Base-by-base conservation (phyloP, 805 yeast species). In the Wickerhamomyces kurtzmanii region DNA sequence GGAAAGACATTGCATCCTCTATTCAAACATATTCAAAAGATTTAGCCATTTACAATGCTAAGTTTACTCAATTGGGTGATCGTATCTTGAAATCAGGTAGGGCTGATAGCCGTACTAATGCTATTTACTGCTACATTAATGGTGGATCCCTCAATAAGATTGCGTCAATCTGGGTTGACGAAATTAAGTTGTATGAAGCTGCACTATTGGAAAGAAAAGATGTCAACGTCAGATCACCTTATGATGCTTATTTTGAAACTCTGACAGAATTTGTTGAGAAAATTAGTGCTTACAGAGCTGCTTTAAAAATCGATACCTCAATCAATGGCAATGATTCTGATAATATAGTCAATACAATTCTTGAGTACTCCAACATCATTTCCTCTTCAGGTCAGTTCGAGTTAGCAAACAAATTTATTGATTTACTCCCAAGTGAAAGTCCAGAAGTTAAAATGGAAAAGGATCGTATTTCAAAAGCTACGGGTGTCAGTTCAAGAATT, bases 361-460 rank as follows among this genome's bases (percentile, higher is more conserved):
- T 84, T 38, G 97, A 91, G 53, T 91, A 81, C 52, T 76, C 93
- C 25, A 75, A 72, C 39, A 60, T 80, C 34, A 75, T 86, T 31
- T 79, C 94, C 4, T 74, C 85, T 16, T 75, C 68, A 46, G 97
- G 96, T 16, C 75, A 82, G 38, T 76, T 84, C 42, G 93, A 79
- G 8, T 59, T 89, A 39, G 96, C 97, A 2, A 67, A 62, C 32
- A 70, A 66, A 39, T 72, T 82, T 39, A 65, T 89, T 47, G 61
- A 63, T 24, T 62, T 79, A 34, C 62, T 91, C 43, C 94, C 97
- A 9, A 72, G 69, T 24, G 73, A 73, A 30, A 72, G 76, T 41
- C 81, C 79, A 24, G 83, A 77, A 15, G 75, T 80, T 27, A 71
- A 66, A 31, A 49, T 68, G 23, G 96, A 84, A 45, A 82, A 77